These are phyloP conservation scores for Heliosperma pusillum DNA, from an alignment of 148 eudicot species.

Conservation along the genomic window DNA sequence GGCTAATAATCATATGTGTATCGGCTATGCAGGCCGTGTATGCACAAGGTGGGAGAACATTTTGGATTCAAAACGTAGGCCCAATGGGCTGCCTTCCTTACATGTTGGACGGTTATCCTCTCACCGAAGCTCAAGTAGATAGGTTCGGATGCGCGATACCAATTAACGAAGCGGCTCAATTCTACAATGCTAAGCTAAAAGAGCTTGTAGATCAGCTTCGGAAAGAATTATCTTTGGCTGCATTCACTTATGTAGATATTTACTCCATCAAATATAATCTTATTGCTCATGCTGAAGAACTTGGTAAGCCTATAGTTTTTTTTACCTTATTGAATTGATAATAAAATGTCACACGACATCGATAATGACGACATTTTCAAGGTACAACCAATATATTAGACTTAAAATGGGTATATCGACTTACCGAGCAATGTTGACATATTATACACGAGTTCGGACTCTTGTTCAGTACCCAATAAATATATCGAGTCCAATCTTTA, in stretches of 20 bases:
- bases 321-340: too few relatives aligned
- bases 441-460: too few relatives aligned
- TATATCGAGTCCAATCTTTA: too few relatives aligned
- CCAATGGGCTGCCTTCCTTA: conserved; percentile 45
- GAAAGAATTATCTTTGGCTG: conserved; percentile 34
- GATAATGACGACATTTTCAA: too few relatives aligned
- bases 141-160: conserved; percentile 38
- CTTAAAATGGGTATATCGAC: too few relatives aligned
- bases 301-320: conserved; percentile 24
- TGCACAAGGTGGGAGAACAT: conserved; percentile 37
- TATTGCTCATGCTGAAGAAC: conserved; percentile 30
- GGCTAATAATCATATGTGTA: too few relatives aligned
- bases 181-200: conserved; percentile 31
- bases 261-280: conserved; percentile 38
- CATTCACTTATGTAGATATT: conserved; percentile 41
- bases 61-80: conserved; percentile 46
- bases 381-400: too few relatives aligned
- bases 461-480: too few relatives aligned
- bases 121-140: conserved; percentile 26
- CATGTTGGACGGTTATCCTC: conserved; percentile 19
- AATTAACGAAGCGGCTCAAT: conserved; percentile 35
- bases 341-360: too few relatives aligned
- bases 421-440: too few relatives aligned
- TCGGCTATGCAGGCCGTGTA: conserved; percentile 29
- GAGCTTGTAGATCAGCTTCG: conserved; percentile 31